Base-by-base conservation (phyloP, 495 filamentous ascomycete genomes). In the Penicillium argentinense region DNA sequence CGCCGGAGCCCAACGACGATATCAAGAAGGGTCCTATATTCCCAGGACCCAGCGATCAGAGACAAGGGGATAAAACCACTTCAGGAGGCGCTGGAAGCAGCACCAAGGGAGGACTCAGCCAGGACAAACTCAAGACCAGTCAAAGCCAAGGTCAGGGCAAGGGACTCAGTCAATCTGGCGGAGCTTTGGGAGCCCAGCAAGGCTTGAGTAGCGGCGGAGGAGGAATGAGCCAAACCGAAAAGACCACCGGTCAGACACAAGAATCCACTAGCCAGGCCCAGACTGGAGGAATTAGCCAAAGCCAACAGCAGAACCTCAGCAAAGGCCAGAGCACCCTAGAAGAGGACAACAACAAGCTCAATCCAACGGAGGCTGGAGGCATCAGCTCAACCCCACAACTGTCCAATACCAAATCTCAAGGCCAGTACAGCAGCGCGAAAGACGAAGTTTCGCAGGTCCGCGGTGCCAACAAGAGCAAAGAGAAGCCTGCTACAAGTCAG, bases 21-120 rank as follows among this genome's bases (percentile, higher is more conserved):
- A 63, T 63, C 27, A 50, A 44, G 26, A 60, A 47, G 14, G 60
- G 60, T 9, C 60, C 60, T 9, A 57, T 63, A 23, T 39, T 13
- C 21, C 41, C 47, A 3, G 39, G 33, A 21, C 33, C 42, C 3
- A 41, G 40, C 19, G 46, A 44, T 36, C 59, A 28, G 22, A 21
- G 46, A 46, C 36, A 36, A 32, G 53, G 39, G n/a, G 51, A 49
- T 2, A 44, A 42, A 22, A 33, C 33, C 14, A 23, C 26, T 16
- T 4, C 8, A 16, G 29, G 5, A 45, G 28, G 11, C 9, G 42
- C 28, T 14, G 39, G 47, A 16, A 39, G 32, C 40, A 39, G 40
- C 9, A 26, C 21, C 19, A 14, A 39, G n/a, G 24, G 14, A 13
- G 44, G 44, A 21, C 1, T 47, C 5, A 27, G 27, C 18, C 17